Evolutionary conservation across 2,329 filamentous ascomycete genomes (phyloP), one percentile per base, ranked within the genome.

Genomic region (Colletotrichum tamarilloi): DNA sequence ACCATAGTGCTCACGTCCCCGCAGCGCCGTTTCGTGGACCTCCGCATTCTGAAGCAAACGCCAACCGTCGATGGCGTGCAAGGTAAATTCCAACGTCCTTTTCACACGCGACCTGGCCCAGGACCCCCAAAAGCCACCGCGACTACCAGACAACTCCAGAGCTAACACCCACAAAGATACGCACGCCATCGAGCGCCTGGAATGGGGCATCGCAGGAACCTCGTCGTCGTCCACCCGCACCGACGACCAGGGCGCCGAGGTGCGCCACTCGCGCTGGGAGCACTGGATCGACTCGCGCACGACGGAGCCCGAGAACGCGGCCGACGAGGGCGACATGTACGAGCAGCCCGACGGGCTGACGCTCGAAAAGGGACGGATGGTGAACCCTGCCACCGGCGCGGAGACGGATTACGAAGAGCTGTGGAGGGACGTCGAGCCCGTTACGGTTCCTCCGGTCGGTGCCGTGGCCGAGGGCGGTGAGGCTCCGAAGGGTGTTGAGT

Each of bases 181-280:
- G 52, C 73, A 30, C 67, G 74, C 5, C 49, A 68, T 12, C 38
- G 67, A 80, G 22, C 77, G 83, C 0, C 83, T 93, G 2, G 91
- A 93, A 76, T 93, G 92, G 92, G 91, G 88, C 4, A 91, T 93
- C 75, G 89, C 88, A 0, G 92, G 92, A 2, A 85, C 81, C 1
- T 89, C 89, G 0, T 83, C 82, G 0, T 86, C 84, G 0, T 74
- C 76, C 32, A 69, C 76, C 5, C 73, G 75, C 12, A 73, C 77
- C 5, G 76, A 82, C 49, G 78, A 78, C 53, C 72, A 76, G 9
- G 78, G 78, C 38, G 73, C 63, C 68, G 57, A 68, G 57, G 69
- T 81, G 59, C 79, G 77, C 1, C 84, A 83, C 76, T 84, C 84
- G 0, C 80, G 78, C 0, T 93, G 91, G 87, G 78, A 79, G 3